Base-by-base conservation (phyloP, 2,329 filamentous ascomycete species). In the Ceratocystis albifundus region DNA sequence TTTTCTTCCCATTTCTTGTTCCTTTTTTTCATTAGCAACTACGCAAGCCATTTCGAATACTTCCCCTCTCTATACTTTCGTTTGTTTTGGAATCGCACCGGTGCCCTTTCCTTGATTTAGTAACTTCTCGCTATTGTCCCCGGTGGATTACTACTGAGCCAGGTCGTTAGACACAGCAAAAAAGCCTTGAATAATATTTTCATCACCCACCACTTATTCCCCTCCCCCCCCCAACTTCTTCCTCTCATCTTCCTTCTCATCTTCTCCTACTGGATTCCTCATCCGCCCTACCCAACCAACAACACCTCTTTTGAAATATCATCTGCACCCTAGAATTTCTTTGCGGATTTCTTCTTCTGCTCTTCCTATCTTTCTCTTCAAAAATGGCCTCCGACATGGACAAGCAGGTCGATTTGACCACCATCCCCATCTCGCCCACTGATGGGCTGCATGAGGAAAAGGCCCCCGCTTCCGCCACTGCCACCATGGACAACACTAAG, bases 341-440 rank as follows among this genome's bases (percentile, higher is more conserved):
- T 55, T 22, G 22, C 59, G 46, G 50, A 65, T 66, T 62, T 57
- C 67, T 46, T 61, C 50, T 62, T 61, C 32, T 22, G 55, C n/a
- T 46, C 22, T 46, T 41, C 36, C 36, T 41, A 41, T 61, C 50
- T 62, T 61, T 36, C 48, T 61, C n/a, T 46, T 17, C 36, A 71
- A 74, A 68, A 68, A 78, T 78, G 76, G 75, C 76, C 59, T 68
- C 73, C 67, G 75, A 74, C 66, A 73, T 78, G 74, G 76, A 78
- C 71, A 72, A 83, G 72, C 84, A 85, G 74, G 85, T 87, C 75
- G 85, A 88, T 71, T 79, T 87, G 69, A 85, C 83, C 68, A 87
- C 84, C 64, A 87, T 88, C 68, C 85, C 85, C 71, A 82, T 88
- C 75, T 85, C 84, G 64, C 84, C 84, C 64, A 82, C 82, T 71